Conservation (phyloP, 305 asterid genomes). For the Plantago coronopus region DNA sequence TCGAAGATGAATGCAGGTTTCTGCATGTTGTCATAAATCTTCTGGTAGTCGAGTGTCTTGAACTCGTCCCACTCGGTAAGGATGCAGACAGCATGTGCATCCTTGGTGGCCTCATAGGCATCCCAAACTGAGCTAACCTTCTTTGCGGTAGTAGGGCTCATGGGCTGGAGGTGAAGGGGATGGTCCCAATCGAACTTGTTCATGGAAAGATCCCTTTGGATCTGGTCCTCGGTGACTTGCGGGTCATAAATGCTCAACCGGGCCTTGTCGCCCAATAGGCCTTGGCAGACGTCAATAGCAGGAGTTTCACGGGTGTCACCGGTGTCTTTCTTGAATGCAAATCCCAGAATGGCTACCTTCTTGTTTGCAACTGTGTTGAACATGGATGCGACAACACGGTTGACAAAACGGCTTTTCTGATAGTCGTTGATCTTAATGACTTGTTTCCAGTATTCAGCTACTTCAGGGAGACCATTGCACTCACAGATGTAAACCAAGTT, state of each 20-base stretch:
- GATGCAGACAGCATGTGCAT: slow-evolving; percentile 73
- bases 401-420: slow-evolving; percentile 79
- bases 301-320: slow-evolving; percentile 92
- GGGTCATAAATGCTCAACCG: slow-evolving; percentile 77
- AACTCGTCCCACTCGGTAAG: slow-evolving; percentile 93
- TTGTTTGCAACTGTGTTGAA: slow-evolving; percentile 86
- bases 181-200: slow-evolving; percentile 90
- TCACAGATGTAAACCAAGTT: slow-evolving; percentile 85
- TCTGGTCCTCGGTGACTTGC: slow-evolving; percentile 80
- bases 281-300: slow-evolving; percentile 90
- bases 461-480: slow-evolving; percentile 90
- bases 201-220: slow-evolving; percentile 81
- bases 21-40: slow-evolving; percentile 81
- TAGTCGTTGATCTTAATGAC: slow-evolving; percentile 94
- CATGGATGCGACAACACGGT: slow-evolving; percentile 78
- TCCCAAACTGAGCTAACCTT: slow-evolving; percentile 67
- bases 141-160: slow-evolving; percentile 77
- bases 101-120: slow-evolving; percentile 75
- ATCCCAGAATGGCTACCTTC: slow-evolving; percentile 71
- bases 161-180: slow-evolving; percentile 84
- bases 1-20: slow-evolving; percentile 81
- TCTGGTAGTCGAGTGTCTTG: slow-evolving; percentile 70
- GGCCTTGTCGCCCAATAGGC: slow-evolving; percentile 79
- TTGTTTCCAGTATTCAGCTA: slow-evolving; percentile 90
- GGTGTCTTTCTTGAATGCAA: slow-evolving; percentile 84